Percentiles rank a stretch among this genome's conserved stretches.
Evolutionary conservation across 129 eudicot species (phyloP).

Genomic region (Pittosporum tobira): DNA sequence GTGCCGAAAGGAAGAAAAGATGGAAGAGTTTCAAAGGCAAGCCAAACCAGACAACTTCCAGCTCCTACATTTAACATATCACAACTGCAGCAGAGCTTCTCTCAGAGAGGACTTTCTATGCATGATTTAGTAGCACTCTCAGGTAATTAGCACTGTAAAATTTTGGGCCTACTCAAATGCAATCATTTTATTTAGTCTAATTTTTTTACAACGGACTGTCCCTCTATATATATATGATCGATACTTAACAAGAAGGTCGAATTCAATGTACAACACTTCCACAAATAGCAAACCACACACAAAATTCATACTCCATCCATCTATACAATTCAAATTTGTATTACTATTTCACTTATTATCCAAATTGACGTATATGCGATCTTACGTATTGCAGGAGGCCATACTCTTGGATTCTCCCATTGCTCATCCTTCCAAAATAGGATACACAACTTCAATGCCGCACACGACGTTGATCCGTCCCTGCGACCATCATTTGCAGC

Average conservation of each 20-base stretch:
- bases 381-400: constrained; percentile 43
- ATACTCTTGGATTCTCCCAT: constrained; percentile 72
- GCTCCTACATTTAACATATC: constrained; percentile 67
- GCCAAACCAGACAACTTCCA: constrained; percentile 49
- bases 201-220: too few relatives aligned
- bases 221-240: too few relatives aligned
- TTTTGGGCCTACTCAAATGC: too few relatives aligned
- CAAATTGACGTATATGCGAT: neutral
- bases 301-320: too few relatives aligned
- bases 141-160: too few relatives aligned
- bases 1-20: constrained; percentile 84
- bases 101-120: constrained; percentile 68
- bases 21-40: constrained; percentile 60
- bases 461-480: constrained; percentile 52
- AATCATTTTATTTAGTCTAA: too few relatives aligned
- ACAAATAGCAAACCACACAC: too few relatives aligned
- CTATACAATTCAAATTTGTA: neutral
- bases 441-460: constrained; percentile 42
- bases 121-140: constrained; percentile 84
- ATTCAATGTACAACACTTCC: too few relatives aligned
- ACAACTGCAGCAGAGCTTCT: constrained; percentile 69
- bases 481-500: constrained; percentile 58
- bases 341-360: too few relatives aligned
- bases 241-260: too few relatives aligned
- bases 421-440: constrained; percentile 75